Evolutionary conservation across 2,329 filamentous ascomycete species (phyloP).

Genomic region (Podosphaera leucotricha): DNA sequence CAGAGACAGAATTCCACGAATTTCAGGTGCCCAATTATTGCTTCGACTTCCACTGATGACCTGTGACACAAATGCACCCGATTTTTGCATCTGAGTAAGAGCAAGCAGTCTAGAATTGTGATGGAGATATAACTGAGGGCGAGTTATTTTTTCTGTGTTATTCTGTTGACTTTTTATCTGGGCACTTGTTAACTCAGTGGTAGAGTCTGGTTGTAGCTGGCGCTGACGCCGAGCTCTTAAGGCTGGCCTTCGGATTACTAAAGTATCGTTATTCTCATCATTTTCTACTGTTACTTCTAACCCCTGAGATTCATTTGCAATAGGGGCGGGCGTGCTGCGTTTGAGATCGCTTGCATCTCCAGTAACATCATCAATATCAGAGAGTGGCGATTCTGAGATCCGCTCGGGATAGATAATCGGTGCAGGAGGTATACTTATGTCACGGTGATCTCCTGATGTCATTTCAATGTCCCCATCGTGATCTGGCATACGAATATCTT

Average conservation of each 20-base stretch:
- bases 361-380: constrained; percentile 41
- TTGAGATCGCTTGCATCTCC: constrained; percentile 35
- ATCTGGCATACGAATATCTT: constrained; percentile 32
- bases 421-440: constrained; percentile 24
- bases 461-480: constrained; percentile 40
- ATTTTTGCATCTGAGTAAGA: constrained; percentile 78
- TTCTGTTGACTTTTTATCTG: constrained; percentile 73
- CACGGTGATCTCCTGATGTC: constrained; percentile 36
- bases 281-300: constrained; percentile 21
- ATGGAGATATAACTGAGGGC: constrained; percentile 59
- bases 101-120: constrained; percentile 70
- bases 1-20: constrained; percentile 76
- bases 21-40: constrained; percentile 70
- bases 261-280: constrained; percentile 25
- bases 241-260: constrained; percentile 40
- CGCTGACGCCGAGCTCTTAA: constrained; percentile 62
- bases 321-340: constrained; percentile 23
- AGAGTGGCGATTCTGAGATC: constrained; percentile 47
- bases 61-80: constrained; percentile 68
- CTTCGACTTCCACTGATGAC: constrained; percentile 64
- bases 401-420: constrained; percentile 29
- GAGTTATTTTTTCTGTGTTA: constrained; percentile 69
- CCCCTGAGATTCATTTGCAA: constrained; percentile 21
- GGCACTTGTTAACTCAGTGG: constrained; percentile 51
- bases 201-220: constrained; percentile 52